These are phyloP conservation scores for Cochlearia excelsa DNA, from an alignment of 345 rosid species.

Conservation along the genomic window DNA sequence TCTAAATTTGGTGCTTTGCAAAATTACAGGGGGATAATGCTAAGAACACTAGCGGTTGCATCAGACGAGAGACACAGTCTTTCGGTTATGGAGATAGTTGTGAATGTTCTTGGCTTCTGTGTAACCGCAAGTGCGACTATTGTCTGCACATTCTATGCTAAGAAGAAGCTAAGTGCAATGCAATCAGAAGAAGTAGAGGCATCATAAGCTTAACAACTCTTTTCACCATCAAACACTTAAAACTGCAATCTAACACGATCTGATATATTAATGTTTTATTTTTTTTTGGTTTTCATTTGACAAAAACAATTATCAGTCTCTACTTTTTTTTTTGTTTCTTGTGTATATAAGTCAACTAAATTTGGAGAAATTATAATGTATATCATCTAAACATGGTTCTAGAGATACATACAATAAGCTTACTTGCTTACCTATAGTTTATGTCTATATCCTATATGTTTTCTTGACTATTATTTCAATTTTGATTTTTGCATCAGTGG, in stretches of 20 bases:
- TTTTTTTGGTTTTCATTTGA: too few relatives aligned
- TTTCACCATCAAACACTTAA: neutral
- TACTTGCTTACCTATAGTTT: slow-evolving; percentile 1
- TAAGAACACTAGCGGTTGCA: slow-evolving; percentile 86
- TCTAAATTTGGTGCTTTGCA: slow-evolving; percentile 10
- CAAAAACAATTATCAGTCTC: too few relatives aligned
- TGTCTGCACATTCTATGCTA: slow-evolving; percentile 71
- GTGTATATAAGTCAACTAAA: neutral
- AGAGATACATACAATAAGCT: slow-evolving; percentile 24
- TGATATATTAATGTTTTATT: too few relatives aligned
- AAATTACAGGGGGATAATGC: slow-evolving; percentile 73
- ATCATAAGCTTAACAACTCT: slow-evolving; percentile 32
- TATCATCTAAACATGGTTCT: slow-evolving; percentile 11
- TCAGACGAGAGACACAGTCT: slow-evolving; percentile 53
- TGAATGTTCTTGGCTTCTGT: slow-evolving; percentile 73
- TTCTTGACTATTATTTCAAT: slow-evolving; percentile 1
- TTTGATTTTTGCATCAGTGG: slow-evolving; percentile 30
- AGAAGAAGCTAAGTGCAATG: slow-evolving; percentile 64
- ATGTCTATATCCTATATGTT: slow-evolving; percentile 4
- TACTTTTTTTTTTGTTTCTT: neutral
- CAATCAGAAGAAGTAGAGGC: slow-evolving; percentile 61
- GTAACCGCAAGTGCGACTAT: slow-evolving; percentile 64
- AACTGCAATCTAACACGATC: neutral
- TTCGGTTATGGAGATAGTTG: slow-evolving; percentile 70
- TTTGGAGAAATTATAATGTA: neutral